These are phyloP conservation scores for Cladorrhinum sp. DNA, from an alignment of 2,329 filamentous ascomycete species.

Conservation along the genomic window DNA sequence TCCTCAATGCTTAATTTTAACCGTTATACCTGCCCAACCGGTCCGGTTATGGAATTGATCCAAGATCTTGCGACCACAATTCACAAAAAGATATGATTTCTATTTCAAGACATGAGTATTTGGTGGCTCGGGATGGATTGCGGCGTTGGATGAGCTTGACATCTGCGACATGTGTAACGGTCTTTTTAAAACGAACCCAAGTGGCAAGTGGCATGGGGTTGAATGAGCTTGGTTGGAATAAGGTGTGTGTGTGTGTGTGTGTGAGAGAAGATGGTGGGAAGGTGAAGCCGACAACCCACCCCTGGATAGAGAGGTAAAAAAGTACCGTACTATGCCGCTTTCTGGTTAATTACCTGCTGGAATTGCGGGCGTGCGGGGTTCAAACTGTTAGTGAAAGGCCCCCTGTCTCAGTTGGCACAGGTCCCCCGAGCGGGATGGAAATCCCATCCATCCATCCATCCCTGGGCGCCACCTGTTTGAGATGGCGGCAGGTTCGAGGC, in stretches of 20 bases:
- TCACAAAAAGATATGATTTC: neutral
- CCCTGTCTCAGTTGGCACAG: neutral
- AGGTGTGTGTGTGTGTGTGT: neutral
- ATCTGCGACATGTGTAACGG: slow-evolving; percentile 1
- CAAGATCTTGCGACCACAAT: no score
- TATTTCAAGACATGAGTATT: neutral
- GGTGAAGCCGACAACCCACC: no score
- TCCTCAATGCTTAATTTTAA: no score
- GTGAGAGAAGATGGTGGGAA: no score
- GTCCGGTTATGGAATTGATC: neutral
- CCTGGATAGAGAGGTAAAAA: no score
- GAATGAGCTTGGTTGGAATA: neutral
- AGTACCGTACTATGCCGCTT: no score
- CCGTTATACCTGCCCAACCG: no score
- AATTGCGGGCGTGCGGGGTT: no score
- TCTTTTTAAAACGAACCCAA: neutral
- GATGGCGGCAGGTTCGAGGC: slow-evolving; percentile 5
- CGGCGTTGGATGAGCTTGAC: neutral
- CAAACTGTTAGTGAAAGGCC: no score
- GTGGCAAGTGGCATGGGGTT: no score
- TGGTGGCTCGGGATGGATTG: neutral
- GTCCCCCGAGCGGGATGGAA: neutral
- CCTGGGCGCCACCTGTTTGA: slow-evolving; percentile 6
- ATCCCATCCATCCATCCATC: no score
- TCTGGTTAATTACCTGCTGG: no score